These are phyloP conservation scores for Suillus paluster DNA, from an alignment of 768 basidiomycete genomes.

Conservation along the genomic window DNA sequence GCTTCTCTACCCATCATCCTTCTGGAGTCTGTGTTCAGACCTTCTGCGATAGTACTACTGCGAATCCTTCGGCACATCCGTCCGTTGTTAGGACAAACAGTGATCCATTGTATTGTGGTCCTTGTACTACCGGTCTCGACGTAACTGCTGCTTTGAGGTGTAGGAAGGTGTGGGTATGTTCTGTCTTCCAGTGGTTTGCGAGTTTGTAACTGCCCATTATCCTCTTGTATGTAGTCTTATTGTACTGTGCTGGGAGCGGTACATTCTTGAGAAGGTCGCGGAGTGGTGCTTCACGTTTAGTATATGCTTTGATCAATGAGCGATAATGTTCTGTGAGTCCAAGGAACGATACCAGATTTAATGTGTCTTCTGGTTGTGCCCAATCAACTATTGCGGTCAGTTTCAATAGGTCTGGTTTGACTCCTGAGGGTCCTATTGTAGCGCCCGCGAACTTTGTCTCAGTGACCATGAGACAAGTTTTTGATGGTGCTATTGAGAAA, in stretches of 20 bases:
- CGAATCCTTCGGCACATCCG: conserved; percentile 38
- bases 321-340: conserved; percentile 17
- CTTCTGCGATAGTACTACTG: conserved; percentile 33
- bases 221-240: too few species aligned
- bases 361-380: conserved; percentile 3
- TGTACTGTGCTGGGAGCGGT: not conserved
- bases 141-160: conserved; percentile 36
- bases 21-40: conserved; percentile 18
- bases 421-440: not conserved
- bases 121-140: conserved; percentile 37
- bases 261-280: conserved; percentile 5
- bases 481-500: conserved; percentile 24
- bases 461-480: too few species aligned
- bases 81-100: conserved; percentile 44
- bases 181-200: conserved; percentile 15
- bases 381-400: conserved; percentile 13
- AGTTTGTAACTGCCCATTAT: too few species aligned
- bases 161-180: conserved; percentile 32
- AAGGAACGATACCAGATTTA: conserved; percentile 9
- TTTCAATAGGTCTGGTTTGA: conserved; percentile 8
- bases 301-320: conserved; percentile 16
- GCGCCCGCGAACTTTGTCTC: conserved; percentile 25
- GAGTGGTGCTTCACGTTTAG: conserved; percentile 1
- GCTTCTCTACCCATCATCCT: conserved; percentile 19
- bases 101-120: conserved; percentile 37